Evolutionary conservation across 768 basidiomycete species (phyloP).

Genomic region (Goffeauzyma gilvescens): DNA sequence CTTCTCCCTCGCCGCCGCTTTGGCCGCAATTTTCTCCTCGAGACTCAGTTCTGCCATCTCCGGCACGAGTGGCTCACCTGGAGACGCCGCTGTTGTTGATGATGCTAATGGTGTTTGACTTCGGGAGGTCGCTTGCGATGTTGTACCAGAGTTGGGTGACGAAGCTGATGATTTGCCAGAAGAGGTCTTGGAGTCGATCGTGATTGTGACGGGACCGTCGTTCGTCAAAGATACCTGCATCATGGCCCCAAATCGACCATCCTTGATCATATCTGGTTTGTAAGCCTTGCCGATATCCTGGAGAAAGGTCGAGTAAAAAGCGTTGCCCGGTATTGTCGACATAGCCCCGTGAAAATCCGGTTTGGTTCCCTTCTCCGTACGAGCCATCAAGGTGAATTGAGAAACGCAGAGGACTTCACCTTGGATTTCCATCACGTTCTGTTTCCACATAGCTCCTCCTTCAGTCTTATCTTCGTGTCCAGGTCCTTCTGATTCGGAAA

Average conservation of each 20-base stretch:
- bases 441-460: conserved; percentile 45
- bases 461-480: conserved; percentile 13
- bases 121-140: too few relatives aligned
- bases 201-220: conserved; percentile 38
- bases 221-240: conserved; percentile 77
- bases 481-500: too few relatives aligned
- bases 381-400: conserved; percentile 78
- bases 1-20: too few relatives aligned
- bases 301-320: conserved; percentile 50
- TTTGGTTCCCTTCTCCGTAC: conserved; percentile 53
- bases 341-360: conserved; percentile 70
- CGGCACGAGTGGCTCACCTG: too few relatives aligned
- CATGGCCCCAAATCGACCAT: conserved; percentile 91
- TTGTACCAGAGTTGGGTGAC: neutral
- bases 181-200: conserved; percentile 11
- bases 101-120: too few relatives aligned
- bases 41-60: too few relatives aligned
- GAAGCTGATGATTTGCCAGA: neutral
- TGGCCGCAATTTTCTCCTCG: too few relatives aligned
- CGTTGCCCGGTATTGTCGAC: conserved; percentile 13
- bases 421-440: conserved; percentile 63
- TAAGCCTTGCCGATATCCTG: conserved; percentile 49
- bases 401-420: conserved; percentile 88
- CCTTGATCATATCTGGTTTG: conserved; percentile 58
- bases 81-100: too few relatives aligned